phyloP scores from a whole-genome alignment of 306 rosid species.

The Prinsepia uniflora region DNA sequence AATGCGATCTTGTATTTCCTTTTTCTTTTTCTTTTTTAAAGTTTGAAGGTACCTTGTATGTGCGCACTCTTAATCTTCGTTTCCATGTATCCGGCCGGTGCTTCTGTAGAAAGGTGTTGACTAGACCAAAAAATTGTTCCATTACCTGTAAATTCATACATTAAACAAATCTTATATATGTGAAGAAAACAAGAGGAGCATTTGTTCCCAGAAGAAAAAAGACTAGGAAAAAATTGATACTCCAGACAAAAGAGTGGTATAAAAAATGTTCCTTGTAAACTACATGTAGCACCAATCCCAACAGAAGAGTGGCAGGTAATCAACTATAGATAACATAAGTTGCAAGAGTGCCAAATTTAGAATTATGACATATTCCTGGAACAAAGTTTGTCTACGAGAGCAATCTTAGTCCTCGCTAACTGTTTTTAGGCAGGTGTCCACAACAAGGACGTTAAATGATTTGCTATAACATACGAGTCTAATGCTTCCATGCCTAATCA shows the following conservation, averaged over 20 bases:
- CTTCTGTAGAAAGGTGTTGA: constrained; percentile 83
- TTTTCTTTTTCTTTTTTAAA: background rate
- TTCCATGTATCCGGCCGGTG: constrained; percentile 77
- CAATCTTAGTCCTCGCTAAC: background rate
- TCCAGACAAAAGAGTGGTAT: background rate
- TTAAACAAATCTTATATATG: constrained; percentile 12
- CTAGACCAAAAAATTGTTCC: constrained; percentile 93
- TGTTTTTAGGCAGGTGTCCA: background rate
- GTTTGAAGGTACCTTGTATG: constrained; percentile 70
- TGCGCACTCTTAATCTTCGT: constrained; percentile 83
- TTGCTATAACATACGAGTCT: background rate
- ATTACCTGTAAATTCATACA: constrained; percentile 53
- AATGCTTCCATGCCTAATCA: background rate
- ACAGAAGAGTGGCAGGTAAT: background rate
- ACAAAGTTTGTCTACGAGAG: background rate
- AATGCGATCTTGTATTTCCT: constrained; percentile 4
- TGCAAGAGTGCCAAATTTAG: background rate
- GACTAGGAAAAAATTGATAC: background rate
- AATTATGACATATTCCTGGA: background rate
- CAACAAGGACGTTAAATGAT: background rate
- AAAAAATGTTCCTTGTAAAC: background rate
- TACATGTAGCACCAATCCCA: background rate
- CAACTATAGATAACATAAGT: background rate
- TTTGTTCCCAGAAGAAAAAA: background rate
- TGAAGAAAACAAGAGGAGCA: constrained; percentile 7